Base-by-base conservation (phyloP, 805 yeast species). In the Clavispora asparagi region DNA sequence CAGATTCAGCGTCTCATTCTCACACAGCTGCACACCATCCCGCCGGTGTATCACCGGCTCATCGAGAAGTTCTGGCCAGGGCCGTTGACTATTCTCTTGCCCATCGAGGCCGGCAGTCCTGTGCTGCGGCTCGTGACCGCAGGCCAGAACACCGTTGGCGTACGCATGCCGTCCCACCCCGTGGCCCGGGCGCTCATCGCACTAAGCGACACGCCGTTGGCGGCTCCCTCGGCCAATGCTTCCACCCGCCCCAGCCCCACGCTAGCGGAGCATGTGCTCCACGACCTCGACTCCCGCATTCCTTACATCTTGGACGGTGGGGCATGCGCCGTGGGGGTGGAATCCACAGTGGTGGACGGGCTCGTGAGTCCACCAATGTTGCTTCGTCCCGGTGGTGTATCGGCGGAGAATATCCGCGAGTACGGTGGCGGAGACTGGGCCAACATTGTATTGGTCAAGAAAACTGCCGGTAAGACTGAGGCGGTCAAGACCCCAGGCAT, bases 211-310 rank as follows among this genome's bases (percentile, higher is more conserved):
- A 78, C 86, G 1, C 98, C 99, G 1, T 66, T 94, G 32, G 99
- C 99, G 1, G 99, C 99, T 0, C 99, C 99, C 0, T 88, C 96
- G 1, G 99, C 99, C 2, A 94, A 94, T 64, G 92, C 97, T 1
- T 89, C 97, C 1, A 94, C 99, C 0, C 71, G 89, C 42, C 99
- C 99, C 1, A 86, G 96, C 16, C 97, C 98, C 1, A 94, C 99
- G 0, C 59, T 75, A 30, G 98, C 99, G 0, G 65, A 75, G 9
- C 99, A 94, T 62, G 99, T 94, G 0, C 78, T 68, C 54, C 80
- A 81, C 57, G 99, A 94, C 60, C 65, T 94, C 44, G 59, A 85
- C 1, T 92, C 90, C 0, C 80, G 76, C 50, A 88, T 94, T 12
- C 96, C 97, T 0, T 60, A 82, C 27, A 87, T 94, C 46, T 58